These are phyloP conservation scores for Neopestalotiopsis sp. DNA, from an alignment of 2,329 filamentous ascomycete genomes.

Conservation along the genomic window DNA sequence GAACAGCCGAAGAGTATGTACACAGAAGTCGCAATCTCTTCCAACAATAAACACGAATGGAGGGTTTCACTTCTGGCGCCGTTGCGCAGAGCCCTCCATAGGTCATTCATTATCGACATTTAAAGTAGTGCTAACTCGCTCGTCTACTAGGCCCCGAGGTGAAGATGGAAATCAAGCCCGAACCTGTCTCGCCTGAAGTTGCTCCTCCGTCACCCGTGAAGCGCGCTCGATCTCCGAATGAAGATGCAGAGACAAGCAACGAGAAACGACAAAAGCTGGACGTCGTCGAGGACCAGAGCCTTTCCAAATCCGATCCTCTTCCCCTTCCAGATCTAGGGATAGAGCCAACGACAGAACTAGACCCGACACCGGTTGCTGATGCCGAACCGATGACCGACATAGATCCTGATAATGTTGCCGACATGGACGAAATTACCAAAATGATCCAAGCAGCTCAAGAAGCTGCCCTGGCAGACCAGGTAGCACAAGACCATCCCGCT, in stretches of 20 bases:
- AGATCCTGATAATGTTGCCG: conserved; percentile 17
- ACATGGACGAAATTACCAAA: conserved; percentile 18
- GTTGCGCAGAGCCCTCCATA: not conserved
- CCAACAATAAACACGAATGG: not conserved
- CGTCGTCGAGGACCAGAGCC: conserved; percentile 15
- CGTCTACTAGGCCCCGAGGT: conserved; percentile 31
- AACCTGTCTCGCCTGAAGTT: conserved; percentile 25
- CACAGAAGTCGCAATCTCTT: not conserved
- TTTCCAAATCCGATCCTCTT: conserved; percentile 8
- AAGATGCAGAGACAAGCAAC: conserved; percentile 17
- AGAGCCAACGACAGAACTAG: not conserved
- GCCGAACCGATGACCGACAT: not conserved
- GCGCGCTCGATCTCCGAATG: conserved; percentile 27
- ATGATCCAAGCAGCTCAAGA: conserved; percentile 15
- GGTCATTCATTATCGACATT: not conserved
- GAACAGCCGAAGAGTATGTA: not conserved
- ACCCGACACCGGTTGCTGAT: conserved; percentile 26
- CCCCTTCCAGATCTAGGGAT: not conserved
- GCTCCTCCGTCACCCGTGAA: conserved; percentile 30
- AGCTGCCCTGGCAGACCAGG: not conserved
- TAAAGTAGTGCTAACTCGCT: conserved; percentile 15
- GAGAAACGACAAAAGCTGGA: conserved; percentile 38
- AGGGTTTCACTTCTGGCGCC: not conserved
- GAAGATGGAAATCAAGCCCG: conserved; percentile 34
- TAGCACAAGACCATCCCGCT: conserved; percentile 7